A percentile compares a stretch with the other conserved stretches of the same genome.
These are phyloP conservation scores for Agaricus subrufescens DNA, from an alignment of 768 basidiomycete genomes.

Conservation along the genomic window DNA sequence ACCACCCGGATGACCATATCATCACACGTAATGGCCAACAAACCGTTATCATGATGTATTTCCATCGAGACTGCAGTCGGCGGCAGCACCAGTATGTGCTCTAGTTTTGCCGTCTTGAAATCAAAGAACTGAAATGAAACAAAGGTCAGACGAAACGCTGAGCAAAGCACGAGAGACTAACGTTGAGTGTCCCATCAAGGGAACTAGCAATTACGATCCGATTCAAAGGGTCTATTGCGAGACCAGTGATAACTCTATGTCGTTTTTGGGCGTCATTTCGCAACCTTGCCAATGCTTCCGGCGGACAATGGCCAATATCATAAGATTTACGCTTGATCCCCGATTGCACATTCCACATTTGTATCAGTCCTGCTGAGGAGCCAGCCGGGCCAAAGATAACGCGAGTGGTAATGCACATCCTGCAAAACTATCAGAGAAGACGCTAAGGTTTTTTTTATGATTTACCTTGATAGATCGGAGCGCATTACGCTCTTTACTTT, in stretches of 20 bases:
- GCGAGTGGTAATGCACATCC: conserved; percentile 89
- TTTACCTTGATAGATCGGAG: conserved; percentile 70
- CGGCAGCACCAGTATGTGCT: conserved; percentile 61
- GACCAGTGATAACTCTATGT: conserved; percentile 67
- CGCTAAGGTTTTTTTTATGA: background rate
- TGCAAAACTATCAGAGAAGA: conserved; percentile 20
- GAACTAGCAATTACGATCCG: conserved; percentile 78
- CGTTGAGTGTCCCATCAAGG: conserved; percentile 84
- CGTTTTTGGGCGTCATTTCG: conserved; percentile 33
- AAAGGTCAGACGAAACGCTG: background rate
- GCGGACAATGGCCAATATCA: conserved; percentile 58
- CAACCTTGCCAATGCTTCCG: conserved; percentile 43
- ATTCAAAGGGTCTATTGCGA: conserved; percentile 86
- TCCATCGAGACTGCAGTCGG: conserved; percentile 66
- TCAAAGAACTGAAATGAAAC: conserved; percentile 77
- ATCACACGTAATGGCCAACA: conserved; percentile 82
- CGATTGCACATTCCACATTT: conserved; percentile 97
- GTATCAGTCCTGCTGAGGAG: conserved; percentile 72
- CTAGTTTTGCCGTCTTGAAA: conserved; percentile 80
- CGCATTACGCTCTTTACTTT: conserved; percentile 36
- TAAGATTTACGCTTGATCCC: conserved; percentile 82
- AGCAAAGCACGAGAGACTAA: conserved; percentile 32
- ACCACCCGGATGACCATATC: conserved; percentile 82
- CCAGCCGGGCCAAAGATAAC: conserved; percentile 93
- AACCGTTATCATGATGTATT: conserved; percentile 79